Evolutionary conservation across 1,284 basidiomycete species (phyloP), one percentile per base, ranked within the genome.

Genomic region (Leucoagaricus sp.): DNA sequence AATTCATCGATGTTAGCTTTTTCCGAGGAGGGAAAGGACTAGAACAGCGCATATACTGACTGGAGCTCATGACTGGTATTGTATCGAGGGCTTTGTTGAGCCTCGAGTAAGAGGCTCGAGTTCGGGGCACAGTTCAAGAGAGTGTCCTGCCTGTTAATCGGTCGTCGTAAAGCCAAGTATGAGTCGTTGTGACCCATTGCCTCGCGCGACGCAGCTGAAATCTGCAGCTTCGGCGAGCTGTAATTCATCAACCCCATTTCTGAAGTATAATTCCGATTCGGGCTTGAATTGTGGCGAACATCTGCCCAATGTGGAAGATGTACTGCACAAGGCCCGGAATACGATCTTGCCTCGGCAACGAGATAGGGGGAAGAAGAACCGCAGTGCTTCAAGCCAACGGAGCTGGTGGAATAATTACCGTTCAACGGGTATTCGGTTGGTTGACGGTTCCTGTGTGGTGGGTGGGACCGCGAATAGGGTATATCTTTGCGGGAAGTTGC

Each of bases 261-360:
- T 42, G 33, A 46, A 13, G 19, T 17, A 23, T 21, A 29, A 28
- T 46, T 25, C n/a, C 29, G n/a, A 19, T 31, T 41, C 17, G 17
- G 40, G n/a, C 46, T 19, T 10, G 38, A 29, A 26, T 47, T 21
- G 21, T 33, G 50, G 31, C 42, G 55, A 4, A 41, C 28, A 40
- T 57, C 34, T 19, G 13, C 49, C 55, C 55, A 57, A 8, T 46
- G 34, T 23, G 55, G 55, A 36, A 46, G 26, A n/a, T 51, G 44
- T n/a, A 34, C 23, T 25, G 33, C 42, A 21, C 49, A 31, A 28
- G 48, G 42, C 21, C 50, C 49, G 17, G 41, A 45, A 50, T 45
- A 45, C 15, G 33, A 9, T 28, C 41, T 45, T 42, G 42, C 19
- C 25, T 52, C 44, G 25, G 34, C 40, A 46, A 33, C 49, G 31